Conservation (phyloP, 345 rosid species). For the Eucalyptus regnans region DNA sequence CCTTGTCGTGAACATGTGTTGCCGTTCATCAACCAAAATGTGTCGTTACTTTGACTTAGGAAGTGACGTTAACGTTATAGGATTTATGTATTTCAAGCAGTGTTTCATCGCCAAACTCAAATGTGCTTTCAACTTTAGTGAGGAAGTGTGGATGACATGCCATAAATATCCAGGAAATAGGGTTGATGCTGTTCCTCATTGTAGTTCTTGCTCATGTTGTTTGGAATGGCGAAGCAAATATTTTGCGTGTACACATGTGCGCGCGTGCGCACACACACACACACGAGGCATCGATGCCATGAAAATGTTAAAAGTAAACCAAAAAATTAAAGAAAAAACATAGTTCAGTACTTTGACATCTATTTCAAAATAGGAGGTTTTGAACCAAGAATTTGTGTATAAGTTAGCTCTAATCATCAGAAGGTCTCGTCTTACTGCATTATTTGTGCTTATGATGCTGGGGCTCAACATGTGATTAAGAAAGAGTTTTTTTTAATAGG, state of each 20-base stretch:
- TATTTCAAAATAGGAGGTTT: neutral
- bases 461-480: neutral
- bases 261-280: neutral
- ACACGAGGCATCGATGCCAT: neutral
- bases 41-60: neutral
- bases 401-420: neutral
- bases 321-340: neutral
- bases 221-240: neutral
- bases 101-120: neutral
- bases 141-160: neutral
- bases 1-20: neutral
- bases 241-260: neutral
- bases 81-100: neutral
- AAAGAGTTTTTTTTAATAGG: neutral
- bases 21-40: neutral
- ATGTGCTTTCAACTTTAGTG: neutral
- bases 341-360: neutral
- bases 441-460: neutral
- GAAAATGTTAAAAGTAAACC: neutral
- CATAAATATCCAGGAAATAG: neutral
- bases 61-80: neutral
- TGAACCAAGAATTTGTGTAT: neutral
- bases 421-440: neutral
- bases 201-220: neutral
- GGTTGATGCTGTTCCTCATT: neutral